Conservation (phyloP, 352 stramenopile species). For the Globisporangium nagaii region DNA sequence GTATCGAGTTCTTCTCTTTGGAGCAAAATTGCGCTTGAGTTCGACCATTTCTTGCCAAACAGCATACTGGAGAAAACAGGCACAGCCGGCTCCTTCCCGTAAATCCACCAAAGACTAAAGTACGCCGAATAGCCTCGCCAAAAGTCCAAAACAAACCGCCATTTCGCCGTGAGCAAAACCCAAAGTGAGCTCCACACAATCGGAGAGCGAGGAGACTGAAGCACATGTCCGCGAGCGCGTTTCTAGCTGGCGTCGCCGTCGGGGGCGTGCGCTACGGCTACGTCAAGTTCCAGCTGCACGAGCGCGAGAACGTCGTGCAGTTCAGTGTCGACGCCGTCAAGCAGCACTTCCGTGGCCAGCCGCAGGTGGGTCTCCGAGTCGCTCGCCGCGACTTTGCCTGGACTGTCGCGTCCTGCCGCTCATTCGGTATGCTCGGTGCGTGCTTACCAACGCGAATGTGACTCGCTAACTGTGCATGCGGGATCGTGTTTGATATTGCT, state of each 20-base stretch:
- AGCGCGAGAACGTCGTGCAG: slow-evolving; percentile 64
- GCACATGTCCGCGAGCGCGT: slow-evolving; percentile 61
- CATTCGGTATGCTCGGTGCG: neutral
- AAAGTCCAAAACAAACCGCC: too few relatives aligned
- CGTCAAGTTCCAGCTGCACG: slow-evolving; percentile 63
- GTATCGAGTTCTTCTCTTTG: too few relatives aligned
- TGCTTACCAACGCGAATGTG: too few relatives aligned
- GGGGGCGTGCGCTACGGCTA: slow-evolving; percentile 61
- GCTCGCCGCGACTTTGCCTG: neutral
- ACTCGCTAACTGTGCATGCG: neutral
- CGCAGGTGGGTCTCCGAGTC: slow-evolving; percentile 15
- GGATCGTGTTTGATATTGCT: too few relatives aligned
- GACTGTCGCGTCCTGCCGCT: too few relatives aligned
- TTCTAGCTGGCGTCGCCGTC: slow-evolving; percentile 56
- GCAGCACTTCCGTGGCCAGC: slow-evolving; percentile 41
- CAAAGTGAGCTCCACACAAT: slow-evolving; percentile 1
- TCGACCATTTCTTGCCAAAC: too few relatives aligned
- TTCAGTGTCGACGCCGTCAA: slow-evolving; percentile 63
- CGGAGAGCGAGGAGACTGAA: neutral
- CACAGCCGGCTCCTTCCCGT: too few relatives aligned
- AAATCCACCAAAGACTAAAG: too few relatives aligned
- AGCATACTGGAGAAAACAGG: too few relatives aligned
- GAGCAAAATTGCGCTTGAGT: too few relatives aligned
- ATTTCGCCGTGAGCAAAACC: slow-evolving; percentile 2
- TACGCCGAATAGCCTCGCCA: too few relatives aligned